Base-by-base conservation (phyloP, 2,329 filamentous ascomycete genomes). In the Alternaria triticimaculans region DNA sequence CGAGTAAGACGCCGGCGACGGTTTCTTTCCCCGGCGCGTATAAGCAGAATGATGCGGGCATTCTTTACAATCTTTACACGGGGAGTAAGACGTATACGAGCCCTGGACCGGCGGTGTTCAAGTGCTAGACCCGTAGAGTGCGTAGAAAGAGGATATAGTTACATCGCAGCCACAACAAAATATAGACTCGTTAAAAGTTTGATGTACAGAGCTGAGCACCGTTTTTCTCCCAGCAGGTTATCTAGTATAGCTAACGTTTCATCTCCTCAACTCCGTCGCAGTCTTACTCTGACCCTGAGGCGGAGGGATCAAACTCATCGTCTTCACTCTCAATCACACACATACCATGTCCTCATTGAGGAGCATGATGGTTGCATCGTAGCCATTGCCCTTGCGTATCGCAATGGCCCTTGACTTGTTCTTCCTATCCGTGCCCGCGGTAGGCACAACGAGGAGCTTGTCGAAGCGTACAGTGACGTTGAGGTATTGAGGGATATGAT, bases 21-120 rank as follows among this genome's bases (percentile, higher is more conserved):
- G 77, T 80, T 1, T 74, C 71, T 26, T 70, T 79, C 9, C 77
- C 76, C 0, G 78, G 78, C 0, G 76, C 77, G n/a, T 80, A 79
- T 41, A 71, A 65, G 45, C 68, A 72, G 6, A 69, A 57, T 9
- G 76, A 80, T 45, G 62, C 70, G 1, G 77, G 77, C 3, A 78
- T 80, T 41, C 23, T 76, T 61, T 71, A 72, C 41, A 78, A 76
- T 18, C 44, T 79, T 33, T 78, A 78, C 49, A 68, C 55, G 9
- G 72, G 69, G 4, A 63, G 68, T 55, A 70, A 73, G 68, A 75
- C 77, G 11, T 87, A 87, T 60, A 84, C 76, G 3, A 79, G 84
- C 18, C 85, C 85, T 0, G 85, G 85, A 0, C 85, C 85, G 37
- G 73, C 79, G 2, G 76, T 86, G 5, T 86, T 87, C 66, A 82